Evolutionary conservation across 345 rosid species (phyloP), one percentile per base, ranked within the genome.

Genomic region (Lumnitzera littorea): DNA sequence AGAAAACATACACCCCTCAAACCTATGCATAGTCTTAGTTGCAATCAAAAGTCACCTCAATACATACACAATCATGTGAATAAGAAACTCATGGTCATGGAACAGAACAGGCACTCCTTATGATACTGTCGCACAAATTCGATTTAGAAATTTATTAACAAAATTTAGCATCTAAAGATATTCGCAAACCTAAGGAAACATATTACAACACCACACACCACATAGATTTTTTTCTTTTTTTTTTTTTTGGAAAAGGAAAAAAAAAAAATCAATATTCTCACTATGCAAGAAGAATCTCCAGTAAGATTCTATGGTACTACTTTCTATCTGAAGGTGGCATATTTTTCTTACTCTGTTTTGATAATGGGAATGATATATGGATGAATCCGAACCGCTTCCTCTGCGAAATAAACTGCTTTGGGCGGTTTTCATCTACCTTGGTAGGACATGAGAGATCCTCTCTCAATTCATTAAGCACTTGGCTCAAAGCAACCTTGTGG

Each of bases 321-420:
- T 46, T 23, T 31, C 27, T 4, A 29, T 50, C 64, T 24, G 64
- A 61, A 61, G 55, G 24, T 16, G 16, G 63, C 54, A 60, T 55
- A 23, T 82, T 86, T 69, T 86, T 91, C 96, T 88, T 88, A 65
- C 75, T 80, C 64, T 79, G 91, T 65, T 76, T 91, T 23, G 84
- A 63, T 82, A 81, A 62, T 11, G 98, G 95, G 64, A 91, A 78
- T 2, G 96, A 81, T 29, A 86, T 88, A 63, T 86, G 98, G 56
- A 91, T 88, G 71, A 91, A 88, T 3, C 98, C 91, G 48, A 86
- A 88, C 76, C 85, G 88, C 72, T 92, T 88, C 72, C 95, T 73
- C 57, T 79, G 95, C 4, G 83, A 43, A 2, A 69, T 71, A 20
- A 62, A 78, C 59, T 76, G 96, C 74, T 79, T 88, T 56, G 73